Evolutionary conservation across 768 basidiomycete species (phyloP), one percentile per base, ranked within the genome.

Genomic region (Amanita pseudoporphyria): DNA sequence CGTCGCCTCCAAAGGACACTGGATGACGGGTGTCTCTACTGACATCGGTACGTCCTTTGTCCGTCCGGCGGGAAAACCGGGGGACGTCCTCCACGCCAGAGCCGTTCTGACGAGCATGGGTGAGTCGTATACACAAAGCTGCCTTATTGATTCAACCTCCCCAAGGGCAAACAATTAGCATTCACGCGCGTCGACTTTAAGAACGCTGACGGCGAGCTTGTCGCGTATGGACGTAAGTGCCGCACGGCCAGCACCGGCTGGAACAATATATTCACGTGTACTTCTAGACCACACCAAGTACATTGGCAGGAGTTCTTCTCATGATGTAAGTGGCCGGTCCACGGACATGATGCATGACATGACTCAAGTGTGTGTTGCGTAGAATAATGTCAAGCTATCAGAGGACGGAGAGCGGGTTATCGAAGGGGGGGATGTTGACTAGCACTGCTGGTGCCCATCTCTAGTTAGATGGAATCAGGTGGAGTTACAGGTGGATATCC

Each of bases 1-100:
- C n/a, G 78, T 92, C 21, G 84, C 87, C 1, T 77, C 81, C 12
- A 82, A 81, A 54, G 89, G 89, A 2, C 82, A 88, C 7, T 92
- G 69, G 58, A 88, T 89, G 87, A 91, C 89, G 0, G 87, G 89
- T 13, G 87, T 91, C 9, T 88, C 86, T 2, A 87, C 87, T 3
- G 88, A 91, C 60, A 79, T 92, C 54, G 81, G 72, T 19, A 76
- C 87, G 0, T 84, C 84, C 1, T 91, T 90, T 54, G 77, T 90
- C 51, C 79, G 80, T 30, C 86, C 85, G 16, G 84, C 76, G 5
- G 89, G 89, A n/a, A 73, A 69, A 48, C 67, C 70, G 0, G 89
- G 87, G 9, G 86, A 90, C 53, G 64, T 73, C 12, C 61, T 92
- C 10, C 72, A 76, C 48, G 78, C 78, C 3, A 84, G 73, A 56